Evolutionary conservation across 1,284 basidiomycete genomes (phyloP).

Genomic region (Melanopsichium pennsylvanicum): DNA sequence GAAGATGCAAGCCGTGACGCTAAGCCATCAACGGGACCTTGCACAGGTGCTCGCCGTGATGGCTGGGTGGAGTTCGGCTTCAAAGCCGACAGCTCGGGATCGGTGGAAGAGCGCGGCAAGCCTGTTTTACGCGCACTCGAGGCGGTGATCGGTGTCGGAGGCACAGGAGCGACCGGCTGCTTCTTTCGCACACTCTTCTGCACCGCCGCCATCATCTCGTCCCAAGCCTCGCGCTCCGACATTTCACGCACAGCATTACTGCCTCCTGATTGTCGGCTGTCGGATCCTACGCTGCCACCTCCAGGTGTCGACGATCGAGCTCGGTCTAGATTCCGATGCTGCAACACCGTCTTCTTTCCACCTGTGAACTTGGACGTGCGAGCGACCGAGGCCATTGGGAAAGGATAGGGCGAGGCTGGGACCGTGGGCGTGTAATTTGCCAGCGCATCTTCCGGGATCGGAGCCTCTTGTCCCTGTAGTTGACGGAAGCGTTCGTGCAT

Average conservation of each 20-base stretch:
- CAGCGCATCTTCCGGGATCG: conserved; percentile 27
- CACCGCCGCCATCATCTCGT: conserved; percentile 61
- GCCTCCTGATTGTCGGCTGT: conserved; percentile 62
- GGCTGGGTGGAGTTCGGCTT: conserved; percentile 23
- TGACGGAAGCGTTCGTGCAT: conserved; percentile 46
- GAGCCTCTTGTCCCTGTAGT: conserved; percentile 31
- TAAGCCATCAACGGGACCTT: not conserved
- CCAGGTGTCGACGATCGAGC: conserved; percentile 46
- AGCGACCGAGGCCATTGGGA: conserved; percentile 48
- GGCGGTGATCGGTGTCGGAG: conserved; percentile 7
- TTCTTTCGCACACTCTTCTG: conserved; percentile 61
- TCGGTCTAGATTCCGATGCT: conserved; percentile 49
- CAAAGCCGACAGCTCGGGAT: conserved; percentile 36
- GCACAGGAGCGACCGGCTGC: conserved; percentile 15
- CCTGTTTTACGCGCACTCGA: conserved; percentile 8
- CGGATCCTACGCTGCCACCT: conserved; percentile 56
- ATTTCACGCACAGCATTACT: conserved; percentile 62
- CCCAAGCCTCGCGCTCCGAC: conserved; percentile 62
- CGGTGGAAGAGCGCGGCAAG: conserved; percentile 37
- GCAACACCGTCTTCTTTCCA: conserved; percentile 24
- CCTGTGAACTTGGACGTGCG: conserved; percentile 28
- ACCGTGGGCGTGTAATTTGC: conserved; percentile 34
- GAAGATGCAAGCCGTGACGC: conserved; percentile 1
- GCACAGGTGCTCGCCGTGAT: conserved; percentile 1
- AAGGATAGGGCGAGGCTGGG: conserved; percentile 60